Evolutionary conservation across 2,329 filamentous ascomycete genomes (phyloP).

Genomic region (Aspergillus calidoustus): DNA sequence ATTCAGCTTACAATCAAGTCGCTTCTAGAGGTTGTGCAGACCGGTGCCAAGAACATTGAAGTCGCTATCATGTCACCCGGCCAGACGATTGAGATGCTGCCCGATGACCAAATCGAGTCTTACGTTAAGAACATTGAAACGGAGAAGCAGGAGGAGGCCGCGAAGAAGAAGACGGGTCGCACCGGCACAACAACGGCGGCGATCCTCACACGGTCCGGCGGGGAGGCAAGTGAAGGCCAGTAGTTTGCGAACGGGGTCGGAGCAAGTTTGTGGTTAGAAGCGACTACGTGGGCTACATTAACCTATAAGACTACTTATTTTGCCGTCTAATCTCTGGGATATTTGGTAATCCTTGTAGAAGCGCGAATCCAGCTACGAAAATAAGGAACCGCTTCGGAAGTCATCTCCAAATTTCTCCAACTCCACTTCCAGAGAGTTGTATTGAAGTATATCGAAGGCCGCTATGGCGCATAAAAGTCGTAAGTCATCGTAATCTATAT

Average conservation of each 20-base stretch:
- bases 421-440: neutral
- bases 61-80: conserved; percentile 97
- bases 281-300: conserved; percentile 17
- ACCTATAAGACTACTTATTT: conserved; percentile 26
- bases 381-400: conserved; percentile 13
- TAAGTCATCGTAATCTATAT: conserved; percentile 33
- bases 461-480: conserved; percentile 9
- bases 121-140: conserved; percentile 99
- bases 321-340: conserved; percentile 20
- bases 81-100: conserved; percentile 88
- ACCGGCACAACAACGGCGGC: conserved; percentile 59
- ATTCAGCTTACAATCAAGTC: conserved; percentile 99
- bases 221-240: conserved; percentile 30
- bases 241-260: conserved; percentile 31
- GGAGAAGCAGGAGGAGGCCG: conserved; percentile 98
- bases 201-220: conserved; percentile 68
- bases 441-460: conserved; percentile 6
- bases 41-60: conserved; percentile 99
- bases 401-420: conserved; percentile 10
- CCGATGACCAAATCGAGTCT: conserved; percentile 91
- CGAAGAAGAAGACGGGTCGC: conserved; percentile 87
- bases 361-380: conserved; percentile 20
- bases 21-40: conserved; percentile 95
- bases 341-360: conserved; percentile 20
- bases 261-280: conserved; percentile 20